A percentile compares a stretch with the other conserved stretches of the same genome.
phyloP scores from a whole-genome alignment of 2,329 filamentous ascomycete genomes.

The Colletotrichum coccodes region DNA sequence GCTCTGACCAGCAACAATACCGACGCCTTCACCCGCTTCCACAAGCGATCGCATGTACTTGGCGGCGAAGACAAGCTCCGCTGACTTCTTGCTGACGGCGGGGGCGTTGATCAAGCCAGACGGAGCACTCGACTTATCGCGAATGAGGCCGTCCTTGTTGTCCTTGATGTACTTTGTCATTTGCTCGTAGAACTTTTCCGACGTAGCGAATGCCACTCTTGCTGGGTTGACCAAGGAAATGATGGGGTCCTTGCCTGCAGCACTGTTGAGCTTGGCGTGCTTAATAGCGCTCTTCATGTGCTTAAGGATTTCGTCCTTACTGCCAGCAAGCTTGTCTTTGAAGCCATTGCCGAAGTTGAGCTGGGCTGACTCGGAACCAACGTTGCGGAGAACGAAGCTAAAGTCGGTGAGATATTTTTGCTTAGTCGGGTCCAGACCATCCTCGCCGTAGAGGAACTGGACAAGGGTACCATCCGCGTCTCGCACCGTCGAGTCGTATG shows the following conservation, averaged over 20 bases:
- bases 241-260: slow-evolving; percentile 78
- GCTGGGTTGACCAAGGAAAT: slow-evolving; percentile 79
- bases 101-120: slow-evolving; percentile 46
- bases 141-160: slow-evolving; percentile 70
- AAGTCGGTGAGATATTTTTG: slow-evolving; percentile 93
- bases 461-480: slow-evolving; percentile 93
- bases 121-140: slow-evolving; percentile 50
- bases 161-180: slow-evolving; percentile 82
- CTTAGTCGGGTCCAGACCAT: slow-evolving; percentile 93
- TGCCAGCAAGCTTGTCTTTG: slow-evolving; percentile 56
- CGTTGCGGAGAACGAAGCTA: slow-evolving; percentile 88
- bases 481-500: slow-evolving; percentile 93
- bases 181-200: slow-evolving; percentile 82
- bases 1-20: slow-evolving; percentile 95
- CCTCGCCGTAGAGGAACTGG: slow-evolving; percentile 96
- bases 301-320: slow-evolving; percentile 72
- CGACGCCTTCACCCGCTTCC: slow-evolving; percentile 95
- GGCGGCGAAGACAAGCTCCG: slow-evolving; percentile 85
- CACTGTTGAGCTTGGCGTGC: slow-evolving; percentile 67
- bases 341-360: slow-evolving; percentile 72
- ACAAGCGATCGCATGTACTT: slow-evolving; percentile 94
- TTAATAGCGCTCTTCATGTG: slow-evolving; percentile 87
- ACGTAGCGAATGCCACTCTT: slow-evolving; percentile 84
- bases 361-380: slow-evolving; percentile 81
- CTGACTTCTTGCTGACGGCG: slow-evolving; percentile 72